Conservation (phyloP, 176 grass and related monocot genomes). For the Phoenix dactylifera region DNA sequence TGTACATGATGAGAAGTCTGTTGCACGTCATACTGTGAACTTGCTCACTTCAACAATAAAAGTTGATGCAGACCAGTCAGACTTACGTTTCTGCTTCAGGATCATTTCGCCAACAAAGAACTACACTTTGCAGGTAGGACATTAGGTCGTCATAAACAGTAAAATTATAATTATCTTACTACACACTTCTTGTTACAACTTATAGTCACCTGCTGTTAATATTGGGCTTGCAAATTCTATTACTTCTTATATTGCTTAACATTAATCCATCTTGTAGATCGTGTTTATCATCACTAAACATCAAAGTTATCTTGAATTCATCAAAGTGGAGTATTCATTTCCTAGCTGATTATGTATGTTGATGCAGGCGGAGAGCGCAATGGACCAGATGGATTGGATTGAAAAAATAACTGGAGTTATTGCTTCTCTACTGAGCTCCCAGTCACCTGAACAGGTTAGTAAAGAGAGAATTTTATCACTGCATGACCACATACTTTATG, state of each 20-base stretch:
- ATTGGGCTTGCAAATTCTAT: too few species aligned
- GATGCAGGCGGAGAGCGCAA: conserved; percentile 86
- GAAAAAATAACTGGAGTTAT: conserved; percentile 99
- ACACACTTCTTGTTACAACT: too few species aligned
- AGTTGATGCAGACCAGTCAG: conserved; percentile 92
- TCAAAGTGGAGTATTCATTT: too few species aligned
- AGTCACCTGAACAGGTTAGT: conserved; percentile 87
- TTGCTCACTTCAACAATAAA: conserved; percentile 97
- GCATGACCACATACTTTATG: not conserved
- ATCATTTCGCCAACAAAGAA: conserved; percentile 98
- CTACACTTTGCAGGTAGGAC: conserved; percentile 85
- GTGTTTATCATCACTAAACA: too few species aligned
- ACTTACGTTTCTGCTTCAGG: conserved; percentile 92
- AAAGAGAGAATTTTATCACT: conserved; percentile 8
- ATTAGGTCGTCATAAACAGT: too few species aligned
- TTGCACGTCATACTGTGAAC: conserved; percentile 95
- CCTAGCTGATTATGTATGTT: conserved; percentile 14
- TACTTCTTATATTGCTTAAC: too few species aligned
- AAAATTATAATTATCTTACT: too few species aligned
- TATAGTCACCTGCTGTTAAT: too few species aligned
- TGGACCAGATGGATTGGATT: conserved; percentile 99
- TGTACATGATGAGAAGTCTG: conserved; percentile 93
- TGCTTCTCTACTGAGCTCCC: conserved; percentile 91
- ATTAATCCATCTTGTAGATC: too few species aligned
- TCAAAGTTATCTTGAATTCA: too few species aligned